Conservation (phyloP, 768 basidiomycete genomes). For the Trametopsis cervina region DNA sequence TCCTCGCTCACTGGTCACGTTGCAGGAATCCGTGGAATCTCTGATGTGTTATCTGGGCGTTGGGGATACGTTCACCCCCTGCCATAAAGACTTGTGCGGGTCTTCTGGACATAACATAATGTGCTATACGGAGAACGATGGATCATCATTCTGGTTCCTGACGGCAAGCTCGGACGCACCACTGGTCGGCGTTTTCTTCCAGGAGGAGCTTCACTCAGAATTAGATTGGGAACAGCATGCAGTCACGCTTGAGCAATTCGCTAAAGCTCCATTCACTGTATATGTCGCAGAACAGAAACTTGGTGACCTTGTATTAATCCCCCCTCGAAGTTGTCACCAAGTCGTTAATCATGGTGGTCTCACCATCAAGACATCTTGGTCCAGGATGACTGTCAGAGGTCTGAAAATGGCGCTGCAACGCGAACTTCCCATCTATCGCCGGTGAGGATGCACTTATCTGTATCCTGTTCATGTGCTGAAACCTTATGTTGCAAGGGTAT, state of each 20-base stretch:
- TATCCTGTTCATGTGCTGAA: no score
- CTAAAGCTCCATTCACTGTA: constrained; percentile 57
- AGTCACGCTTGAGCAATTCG: constrained; percentile 55
- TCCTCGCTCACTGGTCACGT: neutral
- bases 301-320: constrained; percentile 78
- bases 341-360: constrained; percentile 78
- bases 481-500: no score
- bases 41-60: constrained; percentile 83
- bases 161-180: constrained; percentile 54
- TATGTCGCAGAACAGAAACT: constrained; percentile 67
- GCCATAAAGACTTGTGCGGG: constrained; percentile 79
- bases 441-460: no score
- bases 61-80: constrained; percentile 79
- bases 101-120: constrained; percentile 85
- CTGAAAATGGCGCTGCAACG: constrained; percentile 54
- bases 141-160: constrained; percentile 86
- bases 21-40: constrained; percentile 59
- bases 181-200: constrained; percentile 52
- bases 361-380: constrained; percentile 83
- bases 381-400: constrained; percentile 68
- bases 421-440: constrained; percentile 74
- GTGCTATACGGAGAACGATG: constrained; percentile 69
- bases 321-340: constrained; percentile 77
- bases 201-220: constrained; percentile 42
- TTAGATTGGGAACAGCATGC: constrained; percentile 72